Conservation (phyloP, 164 flowering plant species). For the Protea cynaroides region DNA sequence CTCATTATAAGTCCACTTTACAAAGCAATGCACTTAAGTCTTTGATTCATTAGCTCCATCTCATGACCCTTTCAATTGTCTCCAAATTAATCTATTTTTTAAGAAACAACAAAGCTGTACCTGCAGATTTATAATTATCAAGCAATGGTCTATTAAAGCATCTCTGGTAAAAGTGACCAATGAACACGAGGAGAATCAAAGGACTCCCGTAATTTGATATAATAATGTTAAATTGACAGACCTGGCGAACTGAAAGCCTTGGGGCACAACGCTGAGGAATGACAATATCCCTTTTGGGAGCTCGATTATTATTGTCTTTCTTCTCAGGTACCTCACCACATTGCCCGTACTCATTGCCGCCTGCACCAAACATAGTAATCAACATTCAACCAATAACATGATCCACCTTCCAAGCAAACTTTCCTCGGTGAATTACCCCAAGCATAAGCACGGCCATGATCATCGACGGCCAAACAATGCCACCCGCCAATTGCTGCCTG, state of each 20-base stretch:
- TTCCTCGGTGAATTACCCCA: conserved; percentile 58
- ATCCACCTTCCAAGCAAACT: background rate
- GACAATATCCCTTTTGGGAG: conserved; percentile 80
- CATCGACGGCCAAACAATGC: conserved; percentile 99
- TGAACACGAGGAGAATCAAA: no score
- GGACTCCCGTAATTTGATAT: no score
- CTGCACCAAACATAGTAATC: conserved; percentile 33
- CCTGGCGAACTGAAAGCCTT: conserved; percentile 90
- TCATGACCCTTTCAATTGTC: no score
- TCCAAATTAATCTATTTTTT: no score
- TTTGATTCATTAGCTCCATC: no score
- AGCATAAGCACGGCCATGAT: conserved; percentile 95
- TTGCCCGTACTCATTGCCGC: conserved; percentile 99
- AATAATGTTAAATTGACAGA: conserved; percentile 5
- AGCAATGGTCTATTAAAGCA: no score
- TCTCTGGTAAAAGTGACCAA: no score
- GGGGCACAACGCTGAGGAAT: conserved; percentile 94
- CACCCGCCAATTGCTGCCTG: conserved; percentile 99
- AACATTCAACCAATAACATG: background rate
- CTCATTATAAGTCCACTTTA: no score
- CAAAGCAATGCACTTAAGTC: no score
- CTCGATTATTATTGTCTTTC: conserved; percentile 66
- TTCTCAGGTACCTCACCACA: conserved; percentile 96
- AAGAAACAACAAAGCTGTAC: no score
- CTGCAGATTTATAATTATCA: no score